Conservation (phyloP, 75 land plant species). For the Selaginella tamariscina region DNA sequence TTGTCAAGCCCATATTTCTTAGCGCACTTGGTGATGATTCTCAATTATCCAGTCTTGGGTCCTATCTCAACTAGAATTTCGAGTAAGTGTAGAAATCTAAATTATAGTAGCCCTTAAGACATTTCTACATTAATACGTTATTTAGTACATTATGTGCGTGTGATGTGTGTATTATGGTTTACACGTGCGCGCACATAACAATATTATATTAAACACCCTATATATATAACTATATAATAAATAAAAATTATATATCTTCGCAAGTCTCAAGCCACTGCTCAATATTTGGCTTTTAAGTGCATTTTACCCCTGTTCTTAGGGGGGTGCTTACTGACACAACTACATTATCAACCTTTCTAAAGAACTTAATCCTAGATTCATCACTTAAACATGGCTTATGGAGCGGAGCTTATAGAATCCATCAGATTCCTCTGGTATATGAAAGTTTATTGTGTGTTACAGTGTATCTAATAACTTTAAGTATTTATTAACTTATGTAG, state of each 20-base stretch:
- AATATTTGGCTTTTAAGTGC: conserved; percentile 54
- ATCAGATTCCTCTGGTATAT: conserved; percentile 88
- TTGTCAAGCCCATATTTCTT: conserved; percentile 76
- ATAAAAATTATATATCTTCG: neutral
- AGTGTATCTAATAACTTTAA: neutral
- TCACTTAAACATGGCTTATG: conserved; percentile 35
- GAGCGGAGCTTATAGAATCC: conserved; percentile 62
- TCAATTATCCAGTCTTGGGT: conserved; percentile 28
- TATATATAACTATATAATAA: too few relatives aligned
- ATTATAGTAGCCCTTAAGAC: neutral
- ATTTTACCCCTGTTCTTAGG: conserved; percentile 69
- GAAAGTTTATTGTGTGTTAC: neutral
- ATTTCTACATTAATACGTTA: too few relatives aligned
- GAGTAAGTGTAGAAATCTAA: conserved; percentile 37
- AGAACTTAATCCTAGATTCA: conserved; percentile 47
- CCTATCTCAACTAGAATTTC: conserved; percentile 33
- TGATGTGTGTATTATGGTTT: too few relatives aligned
- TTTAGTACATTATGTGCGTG: neutral
- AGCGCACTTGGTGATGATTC: conserved; percentile 56
- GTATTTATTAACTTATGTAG: too few relatives aligned
- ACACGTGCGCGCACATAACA: too few relatives aligned
- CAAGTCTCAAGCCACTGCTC: conserved; percentile 65
- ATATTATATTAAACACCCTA: too few relatives aligned
- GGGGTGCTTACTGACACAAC: conserved; percentile 60
- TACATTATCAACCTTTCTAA: conserved; percentile 50